Evolutionary conservation across 257 asterid genomes (phyloP), one percentile per base, ranked within the genome.

Genomic region (Penstemon eatonii): DNA sequence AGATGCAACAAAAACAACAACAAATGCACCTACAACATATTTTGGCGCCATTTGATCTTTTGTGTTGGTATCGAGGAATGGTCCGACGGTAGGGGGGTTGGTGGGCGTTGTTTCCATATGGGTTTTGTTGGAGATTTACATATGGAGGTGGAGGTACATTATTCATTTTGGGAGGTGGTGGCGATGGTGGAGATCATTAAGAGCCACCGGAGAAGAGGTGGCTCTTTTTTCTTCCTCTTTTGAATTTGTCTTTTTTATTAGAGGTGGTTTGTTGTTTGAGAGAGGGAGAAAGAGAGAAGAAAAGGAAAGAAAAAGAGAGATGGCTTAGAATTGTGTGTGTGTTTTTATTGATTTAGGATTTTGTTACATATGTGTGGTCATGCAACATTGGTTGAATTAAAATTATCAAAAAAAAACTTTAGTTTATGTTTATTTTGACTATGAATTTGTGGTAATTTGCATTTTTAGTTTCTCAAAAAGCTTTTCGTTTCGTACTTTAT

Each of bases 1-100:
- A 19, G 43, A 69, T 18, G 82, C 85, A 82, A 44, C 67, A 84
- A 63, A 54, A 78, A 57, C 81, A 85, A 61, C 88, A 78, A 61
- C 87, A 83, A 1, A 86, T 68, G 81, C 81, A 83, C 36, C 83
- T 73, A 9, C 73, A 68, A 39, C 57, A 71, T 12, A 50, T 40
- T 42, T 40, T 25, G 33, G 33, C 54, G 6, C 69, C 55, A 6
- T 41, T 6, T n/a, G 65, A 62, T n/a, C 49, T 54, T 11, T 63
- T 9, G 52, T 25, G 50, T 0, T 47, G 56, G 81, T 85, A 83
- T 4, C 73, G 73, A n/a, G 88, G 84, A 50, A 67, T 60, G 36
- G 79, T 81, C 13, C 75, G 73, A 5, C 56, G 81, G 63, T 81
- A 58, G 4, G 84, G 67, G 2, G 79, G 73, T 7, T 73, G 79